These are phyloP conservation scores for Salvia splendens DNA, from an alignment of 257 asterid genomes.

Conservation along the genomic window DNA sequence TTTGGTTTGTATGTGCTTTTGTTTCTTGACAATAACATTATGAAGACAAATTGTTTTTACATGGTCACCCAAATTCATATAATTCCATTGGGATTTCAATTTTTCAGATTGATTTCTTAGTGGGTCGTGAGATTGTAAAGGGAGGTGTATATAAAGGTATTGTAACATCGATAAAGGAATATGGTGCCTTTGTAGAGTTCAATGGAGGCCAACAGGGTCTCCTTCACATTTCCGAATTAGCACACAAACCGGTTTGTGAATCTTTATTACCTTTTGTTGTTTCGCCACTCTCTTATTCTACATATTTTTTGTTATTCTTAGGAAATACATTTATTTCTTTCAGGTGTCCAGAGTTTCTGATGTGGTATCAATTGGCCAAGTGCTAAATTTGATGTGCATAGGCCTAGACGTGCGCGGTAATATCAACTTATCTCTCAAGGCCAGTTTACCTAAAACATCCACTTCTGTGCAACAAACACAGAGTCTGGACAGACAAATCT, in stretches of 20 bases:
- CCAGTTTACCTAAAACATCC: conserved; percentile 50
- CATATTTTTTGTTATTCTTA: conserved; percentile 25
- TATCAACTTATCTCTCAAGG: conserved; percentile 82
- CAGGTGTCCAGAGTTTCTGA: conserved; percentile 85
- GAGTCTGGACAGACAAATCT: conserved; percentile 29
- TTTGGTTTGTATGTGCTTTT: conserved; percentile 19
- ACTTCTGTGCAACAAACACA: conserved; percentile 35
- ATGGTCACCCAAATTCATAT: conserved; percentile 21
- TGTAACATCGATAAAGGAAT: conserved; percentile 78
- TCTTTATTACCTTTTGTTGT: background rate
- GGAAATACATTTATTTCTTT: conserved; percentile 28
- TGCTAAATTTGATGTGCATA: conserved; percentile 76
- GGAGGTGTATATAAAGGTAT: conserved; percentile 85
- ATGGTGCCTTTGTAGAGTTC: conserved; percentile 96
- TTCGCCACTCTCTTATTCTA: conserved; percentile 11
- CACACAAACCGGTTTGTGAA: conserved; percentile 70
- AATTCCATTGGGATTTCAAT: conserved; percentile 18
- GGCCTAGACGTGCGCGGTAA: conserved; percentile 91
- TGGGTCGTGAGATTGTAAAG: conserved; percentile 84
- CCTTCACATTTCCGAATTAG: conserved; percentile 86
- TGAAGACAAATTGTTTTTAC: conserved; percentile 18
- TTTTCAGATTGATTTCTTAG: conserved; percentile 71
- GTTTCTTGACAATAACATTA: conserved; percentile 11
- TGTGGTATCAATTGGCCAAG: conserved; percentile 77
- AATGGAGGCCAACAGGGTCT: conserved; percentile 98